These are phyloP conservation scores for Tylopilus sp. DNA, from an alignment of 768 basidiomycete species.

Conservation along the genomic window DNA sequence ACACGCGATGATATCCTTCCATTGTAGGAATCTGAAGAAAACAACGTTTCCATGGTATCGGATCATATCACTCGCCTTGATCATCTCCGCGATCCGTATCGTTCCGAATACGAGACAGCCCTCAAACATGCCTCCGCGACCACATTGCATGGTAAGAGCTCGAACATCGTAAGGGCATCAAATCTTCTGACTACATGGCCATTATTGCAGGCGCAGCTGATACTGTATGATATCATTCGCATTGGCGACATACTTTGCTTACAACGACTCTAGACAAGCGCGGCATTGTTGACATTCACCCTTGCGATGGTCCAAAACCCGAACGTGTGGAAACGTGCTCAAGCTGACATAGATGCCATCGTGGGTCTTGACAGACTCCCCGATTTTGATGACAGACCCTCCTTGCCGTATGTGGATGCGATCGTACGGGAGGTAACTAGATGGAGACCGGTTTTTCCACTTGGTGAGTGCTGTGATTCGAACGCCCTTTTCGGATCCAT, in stretches of 20 bases:
- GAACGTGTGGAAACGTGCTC: not conserved
- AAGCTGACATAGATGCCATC: not conserved
- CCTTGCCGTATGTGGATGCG: not conserved
- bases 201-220: not conserved
- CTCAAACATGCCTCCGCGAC: not conserved
- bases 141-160: not conserved
- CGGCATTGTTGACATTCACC: not conserved
- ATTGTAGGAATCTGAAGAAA: not conserved
- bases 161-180: not conserved
- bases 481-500: not conserved
- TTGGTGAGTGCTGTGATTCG: not conserved
- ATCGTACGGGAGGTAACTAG: not conserved
- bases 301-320: constrained; percentile 1
- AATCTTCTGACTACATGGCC: not conserved
- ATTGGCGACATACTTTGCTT: not conserved
- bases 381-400: not conserved
- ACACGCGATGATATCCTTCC: not conserved
- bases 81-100: not conserved
- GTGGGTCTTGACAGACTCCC: not conserved
- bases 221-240: not conserved
- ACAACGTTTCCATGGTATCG: not conserved
- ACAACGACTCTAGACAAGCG: not conserved
- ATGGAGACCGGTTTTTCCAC: not conserved
- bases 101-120: not conserved
- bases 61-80: not conserved